Evolutionary conservation across 2,329 filamentous ascomycete genomes (phyloP).

Genomic region (Macrophomina phaseolina): DNA sequence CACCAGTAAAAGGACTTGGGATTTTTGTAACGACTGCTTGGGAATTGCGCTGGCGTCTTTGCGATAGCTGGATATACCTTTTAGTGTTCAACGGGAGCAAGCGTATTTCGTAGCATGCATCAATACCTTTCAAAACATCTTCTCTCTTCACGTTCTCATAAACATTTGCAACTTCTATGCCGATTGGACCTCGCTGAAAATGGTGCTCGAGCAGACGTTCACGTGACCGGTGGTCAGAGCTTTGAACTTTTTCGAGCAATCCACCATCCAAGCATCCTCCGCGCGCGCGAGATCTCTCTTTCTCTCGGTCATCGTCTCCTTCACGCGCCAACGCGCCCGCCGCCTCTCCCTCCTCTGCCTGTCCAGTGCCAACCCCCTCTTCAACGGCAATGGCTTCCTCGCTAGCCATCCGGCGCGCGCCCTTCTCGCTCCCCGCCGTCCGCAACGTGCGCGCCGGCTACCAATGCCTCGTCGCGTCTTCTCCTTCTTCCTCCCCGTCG

Average conservation of each 20-base stretch:
- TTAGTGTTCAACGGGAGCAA: slow-evolving; percentile 1
- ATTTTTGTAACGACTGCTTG: background rate
- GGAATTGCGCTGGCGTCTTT: slow-evolving; percentile 8
- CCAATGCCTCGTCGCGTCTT: slow-evolving; percentile 5
- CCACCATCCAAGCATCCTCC: slow-evolving; percentile 11
- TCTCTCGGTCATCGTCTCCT: background rate
- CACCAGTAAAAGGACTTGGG: too few species aligned
- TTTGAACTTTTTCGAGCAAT: slow-evolving; percentile 8
- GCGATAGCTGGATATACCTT: slow-evolving; percentile 10
- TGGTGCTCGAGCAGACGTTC: background rate
- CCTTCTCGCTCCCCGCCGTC: background rate
- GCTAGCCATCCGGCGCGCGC: slow-evolving; percentile 8
- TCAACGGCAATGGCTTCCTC: slow-evolving; percentile 12
- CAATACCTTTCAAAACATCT: background rate
- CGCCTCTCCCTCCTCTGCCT: background rate
- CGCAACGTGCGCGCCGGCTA: background rate
- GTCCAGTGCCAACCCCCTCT: background rate
- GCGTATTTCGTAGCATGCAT: background rate
- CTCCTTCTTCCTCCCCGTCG: background rate
- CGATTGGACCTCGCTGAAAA: background rate
- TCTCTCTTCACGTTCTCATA: background rate
- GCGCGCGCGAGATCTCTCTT: background rate
- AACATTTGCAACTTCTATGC: background rate
- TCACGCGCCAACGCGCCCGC: background rate
- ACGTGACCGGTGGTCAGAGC: slow-evolving; percentile 6